Percentiles rank a stretch among this genome's conserved stretches.
Conservation (phyloP, 768 basidiomycete species). For the Tulasnella sp. region DNA sequence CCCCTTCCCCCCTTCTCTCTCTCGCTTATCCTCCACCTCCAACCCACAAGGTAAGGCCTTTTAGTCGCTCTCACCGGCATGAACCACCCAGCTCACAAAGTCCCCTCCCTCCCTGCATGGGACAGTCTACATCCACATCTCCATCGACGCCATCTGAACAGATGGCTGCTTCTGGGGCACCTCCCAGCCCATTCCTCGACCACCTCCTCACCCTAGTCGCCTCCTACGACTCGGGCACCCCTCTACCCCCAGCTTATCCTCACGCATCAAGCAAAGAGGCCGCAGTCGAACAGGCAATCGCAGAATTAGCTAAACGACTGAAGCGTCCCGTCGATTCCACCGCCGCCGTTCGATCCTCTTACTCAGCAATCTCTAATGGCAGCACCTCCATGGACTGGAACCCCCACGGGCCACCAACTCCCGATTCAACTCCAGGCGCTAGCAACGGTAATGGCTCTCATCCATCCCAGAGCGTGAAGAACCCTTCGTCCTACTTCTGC, state of each 20-base stretch:
- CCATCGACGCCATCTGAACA: background rate
- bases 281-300: slow-evolving; percentile 46
- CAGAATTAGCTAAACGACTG: slow-evolving; percentile 46
- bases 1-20: background rate
- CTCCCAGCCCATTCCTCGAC: slow-evolving; percentile 35
- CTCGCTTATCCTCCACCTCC: background rate
- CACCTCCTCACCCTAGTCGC: slow-evolving; percentile 54
- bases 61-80: background rate
- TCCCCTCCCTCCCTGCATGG: background rate
- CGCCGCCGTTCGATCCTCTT: slow-evolving; percentile 4
- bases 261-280: slow-evolving; percentile 51
- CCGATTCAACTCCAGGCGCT: slow-evolving; percentile 35
- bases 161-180: slow-evolving; percentile 1
- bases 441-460: slow-evolving; percentile 45
- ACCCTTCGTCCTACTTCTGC: slow-evolving; percentile 32
- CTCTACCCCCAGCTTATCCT: slow-evolving; percentile 17
- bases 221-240: slow-evolving; percentile 45
- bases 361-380: slow-evolving; percentile 6
- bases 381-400: slow-evolving; percentile 9
- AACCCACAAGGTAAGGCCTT: background rate
- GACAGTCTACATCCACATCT: background rate
- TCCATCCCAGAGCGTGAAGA: background rate
- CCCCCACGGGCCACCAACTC: background rate
- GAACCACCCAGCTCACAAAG: background rate
- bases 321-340: slow-evolving; percentile 41